These are phyloP conservation scores for Gentiana macrophylla DNA, from an alignment of 257 asterid genomes.

Conservation along the genomic window DNA sequence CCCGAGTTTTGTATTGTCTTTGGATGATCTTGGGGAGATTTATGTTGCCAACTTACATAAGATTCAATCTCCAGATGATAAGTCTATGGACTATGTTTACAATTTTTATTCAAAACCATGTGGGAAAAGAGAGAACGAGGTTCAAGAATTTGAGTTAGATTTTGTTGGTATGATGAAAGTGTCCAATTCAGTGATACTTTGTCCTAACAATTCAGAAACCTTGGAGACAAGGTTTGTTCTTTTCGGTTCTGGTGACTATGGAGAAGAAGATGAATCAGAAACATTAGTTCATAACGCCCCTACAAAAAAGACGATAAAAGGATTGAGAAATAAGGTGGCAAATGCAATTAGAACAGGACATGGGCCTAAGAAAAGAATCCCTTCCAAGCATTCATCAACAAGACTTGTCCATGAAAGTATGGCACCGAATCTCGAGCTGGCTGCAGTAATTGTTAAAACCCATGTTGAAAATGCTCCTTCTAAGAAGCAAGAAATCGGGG, in stretches of 20 bases:
- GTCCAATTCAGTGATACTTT: constrained; percentile 45
- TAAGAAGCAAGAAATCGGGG: constrained; percentile 43
- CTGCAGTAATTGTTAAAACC: constrained; percentile 59
- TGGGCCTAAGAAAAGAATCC: constrained; percentile 30
- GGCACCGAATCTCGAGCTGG: constrained; percentile 60
- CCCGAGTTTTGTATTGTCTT: constrained; percentile 51
- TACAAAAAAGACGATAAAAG: constrained; percentile 27
- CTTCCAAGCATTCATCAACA: constrained; percentile 31
- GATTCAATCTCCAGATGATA: constrained; percentile 32
- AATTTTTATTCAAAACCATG: constrained; percentile 42
- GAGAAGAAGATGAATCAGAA: constrained; percentile 15
- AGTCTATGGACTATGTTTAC: constrained; percentile 53
- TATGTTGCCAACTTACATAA: constrained; percentile 40
- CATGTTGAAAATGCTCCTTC: constrained; percentile 19
- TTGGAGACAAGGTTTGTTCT: constrained; percentile 58
- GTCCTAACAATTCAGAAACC: constrained; percentile 36
- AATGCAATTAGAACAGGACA: constrained; percentile 41
- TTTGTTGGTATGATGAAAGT: constrained; percentile 68
- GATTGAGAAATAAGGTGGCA: constrained; percentile 38
- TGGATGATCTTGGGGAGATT: constrained; percentile 61
- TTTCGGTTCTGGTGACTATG: constrained; percentile 29
- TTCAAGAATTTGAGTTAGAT: constrained; percentile 22
- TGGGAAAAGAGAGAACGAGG: constrained; percentile 32
- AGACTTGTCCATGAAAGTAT: constrained; percentile 25
- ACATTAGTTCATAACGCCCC: constrained; percentile 17